Base-by-base conservation (phyloP, 2,329 filamentous ascomycete genomes). In the Coniochaeta hoffmannii region DNA sequence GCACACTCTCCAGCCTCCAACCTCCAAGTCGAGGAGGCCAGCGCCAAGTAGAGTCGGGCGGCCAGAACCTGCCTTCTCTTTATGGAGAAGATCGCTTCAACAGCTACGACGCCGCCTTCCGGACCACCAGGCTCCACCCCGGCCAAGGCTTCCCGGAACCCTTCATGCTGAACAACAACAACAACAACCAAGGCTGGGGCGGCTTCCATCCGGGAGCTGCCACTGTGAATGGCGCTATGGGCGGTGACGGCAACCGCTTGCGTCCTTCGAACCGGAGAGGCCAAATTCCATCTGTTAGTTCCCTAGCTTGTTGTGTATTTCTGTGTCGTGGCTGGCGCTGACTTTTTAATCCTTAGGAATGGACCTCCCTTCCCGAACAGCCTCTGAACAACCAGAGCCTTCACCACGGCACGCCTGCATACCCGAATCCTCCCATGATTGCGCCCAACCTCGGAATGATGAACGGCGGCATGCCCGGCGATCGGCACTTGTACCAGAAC, bases 41-140 rank as follows among this genome's bases (percentile, higher is more conserved):
- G 63, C 83, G 90, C 63, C 88, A 88, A 62, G 89, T 92, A 68
- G 90, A 96, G 62, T 78, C 79, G 58, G 87, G 88, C 66, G 82
- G 80, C 58, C 83, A 85, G 56, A 80, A 71, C 41, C 74, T 74
- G 0, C 80, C 84, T 52, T 83, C 82, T 57, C 77, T 92, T 53
- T 96, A 93, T 71, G 77, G 79, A 15, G 78, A 81, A 53, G 89
- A 94, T 72, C 72, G 88, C 77, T 71, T 85, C 64, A 82, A 78
- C 56, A 75, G 75, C 53, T 87, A 89, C 60, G 80, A 78, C 56
- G 78, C 82, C 64, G 81, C 74, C 57, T 88, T 67, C 17, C 57
- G 69, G 30, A 66, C 76, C 56, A 69, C 69, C 64, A 71, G 79
- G 68, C 62, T 71, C 61, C 62, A 68, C 38, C 58, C 63, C 61